Evolutionary conservation across 2,329 filamentous ascomycete genomes (phyloP), one percentile per base, ranked within the genome.

Genomic region (Raffaelea albimanens): DNA sequence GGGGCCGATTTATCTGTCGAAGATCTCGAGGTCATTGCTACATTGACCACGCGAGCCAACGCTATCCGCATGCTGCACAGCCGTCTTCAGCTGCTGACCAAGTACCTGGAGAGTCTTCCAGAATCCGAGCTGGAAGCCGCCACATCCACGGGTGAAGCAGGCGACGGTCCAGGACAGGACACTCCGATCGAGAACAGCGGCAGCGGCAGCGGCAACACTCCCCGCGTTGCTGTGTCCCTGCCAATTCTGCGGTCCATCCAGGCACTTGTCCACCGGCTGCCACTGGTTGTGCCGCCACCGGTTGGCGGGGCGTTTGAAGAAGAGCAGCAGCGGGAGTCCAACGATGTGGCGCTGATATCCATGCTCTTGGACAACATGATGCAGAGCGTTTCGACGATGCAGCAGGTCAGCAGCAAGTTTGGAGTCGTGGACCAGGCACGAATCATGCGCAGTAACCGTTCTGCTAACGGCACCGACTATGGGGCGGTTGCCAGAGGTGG

Each of bases 41-140:
- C 77, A 16, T 78, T 98, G 20, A 93, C 83, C 23, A 85, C 89
- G 51, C 95, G 95, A 59, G 78, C 85, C 53, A 97, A 96, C 64
- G 90, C 93, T 22, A 84, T 96, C 59, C 91, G 89, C 67, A 96
- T 95, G 82, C 79, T 98, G 23, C 83, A 91, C 58, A 79, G 82
- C 7, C 80, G 87, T 44, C 79, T 93, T 56, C 74, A 77, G 40
- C 75, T 91, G 48, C 76, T 91, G 55, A 76, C 76, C 50, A 73
- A 73, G n/a, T 97, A 96, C 61, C 79, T 98, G 42, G 72, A 83
- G 53, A 76, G 75, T 14, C 75, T 93, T 2, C 84, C 85, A 1
- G 72, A 78, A 8, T 82, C 80, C 20, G 81, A 82, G 58, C 68
- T 82, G 13, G 21, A 33, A 33, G 75, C 72, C 7, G 72, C 73